These are phyloP conservation scores for Microstroma glucosiphilum DNA, from an alignment of 1,284 basidiomycete genomes.

Conservation along the genomic window DNA sequence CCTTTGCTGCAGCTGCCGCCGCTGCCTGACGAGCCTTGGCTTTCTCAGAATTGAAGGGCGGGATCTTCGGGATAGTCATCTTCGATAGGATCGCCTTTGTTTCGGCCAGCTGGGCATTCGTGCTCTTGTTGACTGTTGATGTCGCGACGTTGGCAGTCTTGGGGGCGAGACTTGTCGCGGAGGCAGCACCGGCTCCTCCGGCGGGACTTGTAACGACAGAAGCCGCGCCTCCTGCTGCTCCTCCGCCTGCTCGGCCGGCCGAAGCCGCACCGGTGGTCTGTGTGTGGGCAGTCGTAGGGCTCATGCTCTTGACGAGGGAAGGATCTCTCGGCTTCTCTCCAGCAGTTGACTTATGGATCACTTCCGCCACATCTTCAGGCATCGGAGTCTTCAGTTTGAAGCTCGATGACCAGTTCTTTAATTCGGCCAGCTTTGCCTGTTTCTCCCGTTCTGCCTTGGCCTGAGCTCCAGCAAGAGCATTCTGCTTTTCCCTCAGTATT, in stretches of 20 bases:
- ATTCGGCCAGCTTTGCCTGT: conserved; percentile 82
- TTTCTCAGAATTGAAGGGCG: conserved; percentile 71
- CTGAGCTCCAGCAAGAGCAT: not conserved
- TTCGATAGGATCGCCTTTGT: conserved; percentile 50
- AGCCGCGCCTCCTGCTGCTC: conserved; percentile 9
- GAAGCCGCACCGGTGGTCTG: conserved; percentile 1
- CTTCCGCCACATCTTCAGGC: conserved; percentile 76
- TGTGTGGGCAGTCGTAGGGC: conserved; percentile 28
- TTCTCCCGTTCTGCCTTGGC: conserved; percentile 84
- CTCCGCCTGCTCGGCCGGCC: not conserved
- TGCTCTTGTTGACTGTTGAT: conserved; percentile 8
- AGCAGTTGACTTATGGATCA: conserved; percentile 32
- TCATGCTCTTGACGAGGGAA: conserved; percentile 35
- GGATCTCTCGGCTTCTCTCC: conserved; percentile 41
- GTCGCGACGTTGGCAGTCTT: conserved; percentile 16
- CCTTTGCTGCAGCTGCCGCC: conserved; percentile 12
- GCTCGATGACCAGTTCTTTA: conserved; percentile 81
- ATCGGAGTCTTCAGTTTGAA: conserved; percentile 97
- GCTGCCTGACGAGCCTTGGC: conserved; percentile 32
- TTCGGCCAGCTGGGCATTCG: conserved; percentile 26
- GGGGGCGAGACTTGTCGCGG: conserved; percentile 18
- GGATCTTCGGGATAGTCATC: conserved; percentile 73
- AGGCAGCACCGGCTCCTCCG: conserved; percentile 17
- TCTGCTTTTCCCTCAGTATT: conserved; percentile 73
- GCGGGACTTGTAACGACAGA: conserved; percentile 13